phyloP scores from a whole-genome alignment of 345 rosid genomes.

The Nasturtium officinale region DNA sequence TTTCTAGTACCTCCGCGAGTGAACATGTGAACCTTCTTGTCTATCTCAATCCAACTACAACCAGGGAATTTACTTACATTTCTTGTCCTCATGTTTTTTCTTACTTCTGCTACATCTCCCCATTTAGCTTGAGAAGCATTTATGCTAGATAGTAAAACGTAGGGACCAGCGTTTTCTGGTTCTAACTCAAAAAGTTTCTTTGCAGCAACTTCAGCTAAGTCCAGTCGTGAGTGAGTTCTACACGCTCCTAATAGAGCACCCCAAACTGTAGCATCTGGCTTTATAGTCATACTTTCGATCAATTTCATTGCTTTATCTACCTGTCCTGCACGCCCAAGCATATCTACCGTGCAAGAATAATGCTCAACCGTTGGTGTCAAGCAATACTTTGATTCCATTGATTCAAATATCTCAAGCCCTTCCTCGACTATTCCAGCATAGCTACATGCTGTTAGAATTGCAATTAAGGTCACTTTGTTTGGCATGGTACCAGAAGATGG shows the following conservation, averaged over 20 bases:
- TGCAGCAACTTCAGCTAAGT: conserved; percentile 77
- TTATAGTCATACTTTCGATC: conserved; percentile 62
- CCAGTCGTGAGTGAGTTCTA: conserved; percentile 61
- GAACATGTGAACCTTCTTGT: conserved; percentile 71
- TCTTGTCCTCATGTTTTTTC: conserved; percentile 57
- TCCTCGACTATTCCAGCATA: conserved; percentile 67
- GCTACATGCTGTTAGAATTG: conserved; percentile 82
- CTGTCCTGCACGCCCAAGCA: conserved; percentile 79
- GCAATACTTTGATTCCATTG: conserved; percentile 58
- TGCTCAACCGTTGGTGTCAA: conserved; percentile 61
- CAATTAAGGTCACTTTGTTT: conserved; percentile 73
- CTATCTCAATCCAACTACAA: conserved; percentile 77
- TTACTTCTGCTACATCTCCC: conserved; percentile 59
- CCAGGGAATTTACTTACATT: conserved; percentile 71
- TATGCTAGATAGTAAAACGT: conserved; percentile 66
- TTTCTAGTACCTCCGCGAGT: conserved; percentile 56
- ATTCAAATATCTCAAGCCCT: conserved; percentile 67
- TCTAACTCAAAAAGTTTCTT: conserved; percentile 63
- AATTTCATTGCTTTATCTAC: conserved; percentile 65
- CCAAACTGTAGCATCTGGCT: conserved; percentile 85
- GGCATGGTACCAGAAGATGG: conserved; percentile 55
- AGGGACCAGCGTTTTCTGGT: conserved; percentile 73
- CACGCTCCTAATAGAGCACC: conserved; percentile 82
- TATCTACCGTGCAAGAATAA: conserved; percentile 82
- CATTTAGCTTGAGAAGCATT: conserved; percentile 71